A percentile compares a stretch with the other conserved stretches of the same genome.
These are phyloP conservation scores for Euphorbia lathyris DNA, from an alignment of 345 rosid genomes.

Conservation along the genomic window DNA sequence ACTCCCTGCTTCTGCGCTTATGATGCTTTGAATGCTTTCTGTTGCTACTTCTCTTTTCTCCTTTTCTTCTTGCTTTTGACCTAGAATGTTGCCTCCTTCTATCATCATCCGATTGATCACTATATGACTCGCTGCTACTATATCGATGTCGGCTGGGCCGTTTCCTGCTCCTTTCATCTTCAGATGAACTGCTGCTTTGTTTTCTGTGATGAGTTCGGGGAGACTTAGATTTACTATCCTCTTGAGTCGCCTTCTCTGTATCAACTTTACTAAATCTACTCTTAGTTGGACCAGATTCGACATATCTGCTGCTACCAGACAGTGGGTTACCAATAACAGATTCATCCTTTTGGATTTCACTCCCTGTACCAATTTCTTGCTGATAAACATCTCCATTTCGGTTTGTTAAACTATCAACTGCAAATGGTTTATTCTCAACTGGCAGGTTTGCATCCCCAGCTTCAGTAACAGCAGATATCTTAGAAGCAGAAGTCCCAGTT, in stretches of 20 bases:
- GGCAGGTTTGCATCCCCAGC: constrained; percentile 20
- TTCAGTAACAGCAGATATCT: constrained; percentile 22
- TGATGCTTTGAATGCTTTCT: constrained; percentile 58
- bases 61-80: constrained; percentile 52
- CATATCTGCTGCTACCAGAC: constrained; percentile 17
- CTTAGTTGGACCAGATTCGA: constrained; percentile 21
- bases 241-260: constrained; percentile 18
- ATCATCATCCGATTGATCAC: constrained; percentile 53
- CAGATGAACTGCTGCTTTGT: constrained; percentile 41
- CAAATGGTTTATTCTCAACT: constrained; percentile 18
- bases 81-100: constrained; percentile 43
- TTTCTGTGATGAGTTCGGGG: constrained; percentile 18
- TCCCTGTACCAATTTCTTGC: constrained; percentile 25
- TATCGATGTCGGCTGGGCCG: constrained; percentile 35
- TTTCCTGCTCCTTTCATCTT: constrained; percentile 56
- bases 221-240: constrained; percentile 36
- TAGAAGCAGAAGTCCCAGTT: constrained; percentile 13
- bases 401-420: constrained; percentile 11
- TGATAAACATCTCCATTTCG: constrained; percentile 4
- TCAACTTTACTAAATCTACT: constrained; percentile 19
- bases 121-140: constrained; percentile 50
- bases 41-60: constrained; percentile 58
- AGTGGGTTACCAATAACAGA: constrained; percentile 8
- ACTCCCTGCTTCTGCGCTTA: constrained; percentile 42
- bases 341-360: constrained; percentile 20